Evolutionary conservation across 768 basidiomycete genomes (phyloP).

Genomic region (Suillus tomentosus): DNA sequence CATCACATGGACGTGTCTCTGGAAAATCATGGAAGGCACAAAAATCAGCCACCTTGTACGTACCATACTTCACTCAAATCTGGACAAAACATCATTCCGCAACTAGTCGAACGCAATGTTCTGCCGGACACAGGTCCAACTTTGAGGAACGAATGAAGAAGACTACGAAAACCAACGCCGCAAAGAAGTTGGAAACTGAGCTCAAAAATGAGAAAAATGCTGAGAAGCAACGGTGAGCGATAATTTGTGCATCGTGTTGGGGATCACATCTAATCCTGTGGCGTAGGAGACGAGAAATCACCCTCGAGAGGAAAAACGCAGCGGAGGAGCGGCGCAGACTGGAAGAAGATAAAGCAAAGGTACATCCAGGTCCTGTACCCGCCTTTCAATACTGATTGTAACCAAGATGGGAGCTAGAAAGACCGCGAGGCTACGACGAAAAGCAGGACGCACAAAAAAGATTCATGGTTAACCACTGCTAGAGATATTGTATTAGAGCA

Average conservation of each 20-base stretch:
- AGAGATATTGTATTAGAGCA: constrained; percentile 16
- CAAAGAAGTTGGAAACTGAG: constrained; percentile 73
- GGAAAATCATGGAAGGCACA: constrained; percentile 67
- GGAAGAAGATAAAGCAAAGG: constrained; percentile 39
- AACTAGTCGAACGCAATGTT: constrained; percentile 62
- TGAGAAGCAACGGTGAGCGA: constrained; percentile 58
- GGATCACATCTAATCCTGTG: constrained; percentile 3
- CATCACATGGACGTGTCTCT: constrained; percentile 66
- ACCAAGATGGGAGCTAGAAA: constrained; percentile 79
- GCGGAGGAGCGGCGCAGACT: constrained; percentile 71
- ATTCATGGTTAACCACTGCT: constrained; percentile 59
- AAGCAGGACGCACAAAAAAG: constrained; percentile 77
- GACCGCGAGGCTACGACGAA: constrained; percentile 70
- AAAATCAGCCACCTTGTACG: constrained; percentile 55
- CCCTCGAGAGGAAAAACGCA: constrained; percentile 67
- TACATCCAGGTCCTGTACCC: constrained; percentile 7
- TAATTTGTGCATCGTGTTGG: not conserved
- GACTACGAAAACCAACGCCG: constrained; percentile 62
- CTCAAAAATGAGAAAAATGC: constrained; percentile 77
- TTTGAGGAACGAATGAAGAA: constrained; percentile 74
- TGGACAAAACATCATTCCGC: not conserved
- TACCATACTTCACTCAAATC: constrained; percentile 8
- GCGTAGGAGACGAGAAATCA: constrained; percentile 64
- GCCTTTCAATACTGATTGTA: constrained; percentile 10
- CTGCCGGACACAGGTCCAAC: constrained; percentile 63